These are phyloP conservation scores for Amanita rimosa DNA, from an alignment of 768 basidiomycete species.

Conservation along the genomic window DNA sequence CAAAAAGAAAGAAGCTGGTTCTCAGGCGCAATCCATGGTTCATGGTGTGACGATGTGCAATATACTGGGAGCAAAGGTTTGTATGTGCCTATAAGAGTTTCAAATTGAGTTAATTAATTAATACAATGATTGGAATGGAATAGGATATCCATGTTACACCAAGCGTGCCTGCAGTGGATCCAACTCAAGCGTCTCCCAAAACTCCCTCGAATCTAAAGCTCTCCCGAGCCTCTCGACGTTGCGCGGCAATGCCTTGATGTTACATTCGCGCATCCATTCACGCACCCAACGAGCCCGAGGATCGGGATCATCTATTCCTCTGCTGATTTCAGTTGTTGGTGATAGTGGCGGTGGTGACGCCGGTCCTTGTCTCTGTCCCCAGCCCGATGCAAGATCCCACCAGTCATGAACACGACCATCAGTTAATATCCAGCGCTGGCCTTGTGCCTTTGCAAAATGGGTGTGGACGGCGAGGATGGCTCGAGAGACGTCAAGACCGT, in stretches of 20 bases:
- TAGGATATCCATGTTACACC: too few species aligned
- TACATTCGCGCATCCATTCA: constrained; percentile 44
- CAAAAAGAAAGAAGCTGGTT: too few species aligned
- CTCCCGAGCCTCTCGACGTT: constrained; percentile 34
- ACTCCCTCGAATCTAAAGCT: constrained; percentile 48
- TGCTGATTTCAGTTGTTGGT: not conserved
- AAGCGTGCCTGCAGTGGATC: constrained; percentile 16
- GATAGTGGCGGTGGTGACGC: too few species aligned
- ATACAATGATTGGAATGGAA: too few species aligned
- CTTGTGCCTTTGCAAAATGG: constrained; percentile 29
- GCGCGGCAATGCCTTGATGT: constrained; percentile 41
- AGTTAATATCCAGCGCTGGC: constrained; percentile 46
- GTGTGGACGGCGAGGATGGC: constrained; percentile 47
- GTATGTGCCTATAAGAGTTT: too few species aligned
- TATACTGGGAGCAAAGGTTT: too few species aligned
- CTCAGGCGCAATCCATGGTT: too few species aligned
- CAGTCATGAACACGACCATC: constrained; percentile 53
- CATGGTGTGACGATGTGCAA: too few species aligned
- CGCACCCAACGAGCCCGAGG: constrained; percentile 37
- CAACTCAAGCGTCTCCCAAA: constrained; percentile 40
- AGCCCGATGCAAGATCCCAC: constrained; percentile 54
- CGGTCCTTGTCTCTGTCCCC: constrained; percentile 31
- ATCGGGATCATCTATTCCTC: not conserved
- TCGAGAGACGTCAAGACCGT: constrained; percentile 48
- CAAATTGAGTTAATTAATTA: too few species aligned